These are phyloP conservation scores for Takashimella koratensis DNA, from an alignment of 1,284 basidiomycete genomes.

Conservation along the genomic window DNA sequence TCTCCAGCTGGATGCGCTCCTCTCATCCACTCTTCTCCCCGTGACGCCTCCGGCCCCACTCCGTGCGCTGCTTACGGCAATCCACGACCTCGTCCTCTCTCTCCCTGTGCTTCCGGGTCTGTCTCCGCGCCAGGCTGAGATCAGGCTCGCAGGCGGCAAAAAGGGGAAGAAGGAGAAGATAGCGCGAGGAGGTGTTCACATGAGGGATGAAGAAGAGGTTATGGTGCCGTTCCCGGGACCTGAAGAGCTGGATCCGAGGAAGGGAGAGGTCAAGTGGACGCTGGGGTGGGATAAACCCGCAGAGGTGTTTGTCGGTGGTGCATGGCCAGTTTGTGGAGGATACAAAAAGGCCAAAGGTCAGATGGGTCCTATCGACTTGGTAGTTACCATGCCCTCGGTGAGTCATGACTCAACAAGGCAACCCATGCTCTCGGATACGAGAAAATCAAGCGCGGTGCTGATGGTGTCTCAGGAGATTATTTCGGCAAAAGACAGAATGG, in stretches of 20 bases:
- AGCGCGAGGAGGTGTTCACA: no score
- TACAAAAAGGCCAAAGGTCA: slow-evolving; percentile 49
- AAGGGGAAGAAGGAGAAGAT: slow-evolving; percentile 46
- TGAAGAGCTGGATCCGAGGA: slow-evolving; percentile 57
- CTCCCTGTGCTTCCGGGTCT: slow-evolving; percentile 60
- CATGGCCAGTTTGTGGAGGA: slow-evolving; percentile 60
- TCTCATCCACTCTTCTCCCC: slow-evolving; percentile 71
- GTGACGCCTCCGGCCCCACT: slow-evolving; percentile 44
- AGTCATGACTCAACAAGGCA: no score
- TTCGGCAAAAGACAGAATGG: slow-evolving; percentile 91
- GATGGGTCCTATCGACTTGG: slow-evolving; percentile 73
- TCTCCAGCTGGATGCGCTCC: slow-evolving; percentile 66
- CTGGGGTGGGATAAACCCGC: slow-evolving; percentile 62
- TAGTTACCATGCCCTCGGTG: slow-evolving; percentile 81
- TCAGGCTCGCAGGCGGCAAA: slow-evolving; percentile 56
- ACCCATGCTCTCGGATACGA: no score
- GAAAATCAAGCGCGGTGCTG: neutral
- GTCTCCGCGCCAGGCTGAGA: slow-evolving; percentile 62
- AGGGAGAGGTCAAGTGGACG: slow-evolving; percentile 62
- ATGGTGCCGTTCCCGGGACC: slow-evolving; percentile 56
- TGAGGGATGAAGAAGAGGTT: no score
- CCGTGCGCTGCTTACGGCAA: slow-evolving; percentile 70
- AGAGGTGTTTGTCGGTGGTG: slow-evolving; percentile 51
- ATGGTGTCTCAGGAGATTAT: slow-evolving; percentile 55
- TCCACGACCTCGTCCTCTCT: slow-evolving; percentile 60